A percentile compares a stretch with the other conserved stretches of the same genome.
Conservation (phyloP, 371 early-diverging fungal genomes). For the Apophysomyces elegans region DNA sequence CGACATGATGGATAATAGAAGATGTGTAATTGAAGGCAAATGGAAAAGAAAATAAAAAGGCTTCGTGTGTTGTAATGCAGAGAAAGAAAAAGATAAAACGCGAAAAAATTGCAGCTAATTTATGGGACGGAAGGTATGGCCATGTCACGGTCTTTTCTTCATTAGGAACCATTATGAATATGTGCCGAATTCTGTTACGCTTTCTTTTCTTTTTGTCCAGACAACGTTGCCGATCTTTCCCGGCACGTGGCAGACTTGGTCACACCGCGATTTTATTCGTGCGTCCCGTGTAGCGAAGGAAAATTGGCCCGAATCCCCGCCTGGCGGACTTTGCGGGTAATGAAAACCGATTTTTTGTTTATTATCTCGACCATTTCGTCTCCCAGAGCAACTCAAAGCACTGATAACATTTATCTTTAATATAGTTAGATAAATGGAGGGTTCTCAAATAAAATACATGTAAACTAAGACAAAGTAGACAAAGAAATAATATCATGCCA, state of each 20-base stretch:
- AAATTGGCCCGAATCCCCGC: constrained; percentile 10
- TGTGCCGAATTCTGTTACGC: neutral
- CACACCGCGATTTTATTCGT: constrained; percentile 11
- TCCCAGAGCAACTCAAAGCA: neutral
- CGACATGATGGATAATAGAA: constrained; percentile 31
- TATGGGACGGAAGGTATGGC: neutral
- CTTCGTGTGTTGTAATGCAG: neutral
- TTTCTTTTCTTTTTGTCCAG: neutral
- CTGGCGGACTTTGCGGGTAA: neutral
- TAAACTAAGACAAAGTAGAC: no score
- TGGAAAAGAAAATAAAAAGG: neutral
- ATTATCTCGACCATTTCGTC: neutral
- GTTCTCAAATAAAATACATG: no score
- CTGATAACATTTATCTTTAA: no score
- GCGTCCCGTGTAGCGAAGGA: constrained; percentile 1
- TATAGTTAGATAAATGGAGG: no score
- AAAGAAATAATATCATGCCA: no score
- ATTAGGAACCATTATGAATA: constrained; percentile 8
- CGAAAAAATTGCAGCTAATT: constrained; percentile 6
- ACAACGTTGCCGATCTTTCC: constrained; percentile 8
- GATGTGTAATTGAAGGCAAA: neutral
- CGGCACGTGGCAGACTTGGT: constrained; percentile 12
- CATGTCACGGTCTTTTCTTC: constrained; percentile 9
- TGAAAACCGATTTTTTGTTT: neutral
- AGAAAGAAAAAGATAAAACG: neutral